Evolutionary conservation across 2,329 filamentous ascomycete species (phyloP).

Genomic region (Emmonsiellopsis sp.): DNA sequence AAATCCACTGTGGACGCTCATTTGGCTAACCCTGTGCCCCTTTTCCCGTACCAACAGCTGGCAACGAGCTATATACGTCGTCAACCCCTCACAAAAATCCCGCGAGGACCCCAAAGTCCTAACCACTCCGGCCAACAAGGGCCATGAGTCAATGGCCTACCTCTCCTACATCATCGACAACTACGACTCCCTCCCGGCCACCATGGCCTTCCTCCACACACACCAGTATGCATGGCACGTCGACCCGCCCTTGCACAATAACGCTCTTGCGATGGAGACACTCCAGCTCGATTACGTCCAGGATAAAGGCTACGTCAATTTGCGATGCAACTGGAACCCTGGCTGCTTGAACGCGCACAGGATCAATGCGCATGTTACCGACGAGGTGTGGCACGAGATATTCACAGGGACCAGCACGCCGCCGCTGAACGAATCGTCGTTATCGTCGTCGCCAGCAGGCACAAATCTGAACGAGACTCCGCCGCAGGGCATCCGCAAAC

Average conservation of each 20-base stretch:
- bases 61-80: slow-evolving; percentile 37
- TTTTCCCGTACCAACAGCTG: slow-evolving; percentile 23
- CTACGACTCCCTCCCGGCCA: slow-evolving; percentile 38
- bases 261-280: slow-evolving; percentile 35
- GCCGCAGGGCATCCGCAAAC: slow-evolving; percentile 10
- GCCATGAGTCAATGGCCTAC: slow-evolving; percentile 46
- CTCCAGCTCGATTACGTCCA: slow-evolving; percentile 39
- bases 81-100: slow-evolving; percentile 24
- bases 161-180: slow-evolving; percentile 43
- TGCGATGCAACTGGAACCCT: slow-evolving; percentile 45
- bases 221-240: slow-evolving; percentile 42
- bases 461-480: neutral
- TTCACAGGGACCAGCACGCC: slow-evolving; percentile 20
- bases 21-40: neutral
- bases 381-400: slow-evolving; percentile 19
- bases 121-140: slow-evolving; percentile 33
- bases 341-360: slow-evolving; percentile 33
- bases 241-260: slow-evolving; percentile 38
- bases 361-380: slow-evolving; percentile 16
- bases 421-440: neutral
- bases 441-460: neutral
- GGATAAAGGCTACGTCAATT: slow-evolving; percentile 43
- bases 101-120: slow-evolving; percentile 7
- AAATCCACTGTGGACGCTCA: neutral
- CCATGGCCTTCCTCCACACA: slow-evolving; percentile 38